phyloP scores from a whole-genome alignment of 306 rosid genomes.

The Argentina anserina region DNA sequence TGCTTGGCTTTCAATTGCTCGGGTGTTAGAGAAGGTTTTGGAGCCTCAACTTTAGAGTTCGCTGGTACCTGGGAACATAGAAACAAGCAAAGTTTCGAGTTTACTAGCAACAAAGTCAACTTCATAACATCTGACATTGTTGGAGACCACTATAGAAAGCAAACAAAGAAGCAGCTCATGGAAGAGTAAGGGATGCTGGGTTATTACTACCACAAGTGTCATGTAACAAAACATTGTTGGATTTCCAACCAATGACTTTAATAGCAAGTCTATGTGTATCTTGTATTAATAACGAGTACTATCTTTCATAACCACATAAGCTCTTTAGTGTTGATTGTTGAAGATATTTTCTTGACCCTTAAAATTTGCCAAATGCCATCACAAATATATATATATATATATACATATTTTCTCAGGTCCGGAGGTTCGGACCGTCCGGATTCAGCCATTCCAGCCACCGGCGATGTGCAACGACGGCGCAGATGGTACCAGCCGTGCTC shows the following conservation, averaged over 20 bases:
- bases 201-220: not conserved
- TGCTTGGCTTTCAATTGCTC: conserved; percentile 79
- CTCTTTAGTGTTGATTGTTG: not conserved
- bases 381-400: not conserved
- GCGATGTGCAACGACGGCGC: too few species aligned
- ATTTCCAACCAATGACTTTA: not conserved
- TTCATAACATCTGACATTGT: not conserved
- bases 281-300: not conserved
- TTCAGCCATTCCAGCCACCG: too few species aligned
- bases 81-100: conserved; percentile 13
- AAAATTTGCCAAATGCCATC: too few species aligned
- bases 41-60: conserved; percentile 60
- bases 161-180: not conserved
- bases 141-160: not conserved
- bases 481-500: too few species aligned
- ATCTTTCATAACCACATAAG: not conserved
- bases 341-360: not conserved
- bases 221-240: too few species aligned
- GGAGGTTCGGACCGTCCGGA: too few species aligned
- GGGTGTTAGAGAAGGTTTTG: conserved; percentile 86
- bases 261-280: not conserved
- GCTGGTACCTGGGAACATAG: conserved; percentile 57
- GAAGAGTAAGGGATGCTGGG: too few species aligned
- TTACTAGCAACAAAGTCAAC: not conserved
- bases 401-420: too few species aligned